A percentile compares a stretch with the other conserved stretches of the same genome.
phyloP scores from a whole-genome alignment of 345 rosid genomes.

The Boechera divaricarpa region DNA sequence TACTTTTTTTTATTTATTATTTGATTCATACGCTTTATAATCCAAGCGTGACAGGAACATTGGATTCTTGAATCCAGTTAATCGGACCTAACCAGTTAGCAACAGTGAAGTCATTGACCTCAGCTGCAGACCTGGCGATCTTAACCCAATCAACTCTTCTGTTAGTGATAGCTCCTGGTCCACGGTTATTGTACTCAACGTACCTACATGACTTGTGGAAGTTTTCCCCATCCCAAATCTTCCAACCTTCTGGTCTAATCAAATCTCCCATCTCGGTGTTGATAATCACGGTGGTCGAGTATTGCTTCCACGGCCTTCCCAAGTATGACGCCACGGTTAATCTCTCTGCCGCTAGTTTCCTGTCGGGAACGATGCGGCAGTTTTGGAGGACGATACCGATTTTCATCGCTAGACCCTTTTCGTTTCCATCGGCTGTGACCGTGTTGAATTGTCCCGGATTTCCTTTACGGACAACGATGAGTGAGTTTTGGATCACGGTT shows the following conservation, averaged over 20 bases:
- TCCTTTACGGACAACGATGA: conserved; percentile 60
- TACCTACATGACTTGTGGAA: conserved; percentile 46
- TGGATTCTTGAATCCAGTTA: conserved; percentile 54
- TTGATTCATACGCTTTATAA: conserved; percentile 35
- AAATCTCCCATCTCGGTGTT: conserved; percentile 64
- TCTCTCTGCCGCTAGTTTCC: conserved; percentile 47
- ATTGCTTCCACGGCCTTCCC: conserved; percentile 82
- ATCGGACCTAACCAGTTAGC: conserved; percentile 49
- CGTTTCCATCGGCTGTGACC: conserved; percentile 69
- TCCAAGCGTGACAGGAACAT: conserved; percentile 53
- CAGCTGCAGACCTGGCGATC: conserved; percentile 43
- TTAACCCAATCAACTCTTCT: conserved; percentile 64
- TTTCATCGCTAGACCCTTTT: conserved; percentile 32
- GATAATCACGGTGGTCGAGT: conserved; percentile 62
- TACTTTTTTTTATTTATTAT: neutral
- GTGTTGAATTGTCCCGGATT: conserved; percentile 56
- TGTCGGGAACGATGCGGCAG: conserved; percentile 79
- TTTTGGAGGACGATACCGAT: conserved; percentile 71
- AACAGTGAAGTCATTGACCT: conserved; percentile 52
- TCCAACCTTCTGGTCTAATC: conserved; percentile 72
- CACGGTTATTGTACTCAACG: conserved; percentile 65
- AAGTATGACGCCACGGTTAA: conserved; percentile 55
- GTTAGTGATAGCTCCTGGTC: conserved; percentile 60
- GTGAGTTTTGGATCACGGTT: conserved; percentile 69
- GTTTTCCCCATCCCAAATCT: conserved; percentile 49